A percentile compares a stretch with the other conserved stretches of the same genome.
Evolutionary conservation across 352 stramenopile species (phyloP).

Genomic region (Globisporangium polare): DNA sequence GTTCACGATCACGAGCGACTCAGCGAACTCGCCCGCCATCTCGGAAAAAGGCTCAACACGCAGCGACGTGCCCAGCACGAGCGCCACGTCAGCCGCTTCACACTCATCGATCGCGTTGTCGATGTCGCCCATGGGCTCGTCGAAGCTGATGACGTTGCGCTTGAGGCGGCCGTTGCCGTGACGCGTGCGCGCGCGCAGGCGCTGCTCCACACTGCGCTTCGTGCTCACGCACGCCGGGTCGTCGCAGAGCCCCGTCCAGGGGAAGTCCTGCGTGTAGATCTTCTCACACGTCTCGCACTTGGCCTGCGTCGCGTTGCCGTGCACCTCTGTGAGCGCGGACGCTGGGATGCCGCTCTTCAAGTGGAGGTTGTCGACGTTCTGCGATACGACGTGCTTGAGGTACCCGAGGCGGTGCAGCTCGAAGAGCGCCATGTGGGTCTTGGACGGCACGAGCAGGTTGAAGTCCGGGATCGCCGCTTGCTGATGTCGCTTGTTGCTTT

Average conservation of each 20-base stretch:
- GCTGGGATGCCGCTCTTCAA: slow-evolving; percentile 72
- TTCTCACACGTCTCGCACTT: slow-evolving; percentile 87
- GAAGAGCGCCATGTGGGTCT: slow-evolving; percentile 77
- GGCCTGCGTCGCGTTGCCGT: slow-evolving; percentile 78
- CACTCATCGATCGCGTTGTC: slow-evolving; percentile 77
- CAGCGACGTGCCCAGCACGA: slow-evolving; percentile 76
- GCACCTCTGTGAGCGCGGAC: slow-evolving; percentile 60
- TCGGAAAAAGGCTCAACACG: slow-evolving; percentile 77
- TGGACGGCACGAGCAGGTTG: slow-evolving; percentile 60
- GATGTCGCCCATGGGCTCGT: slow-evolving; percentile 77
- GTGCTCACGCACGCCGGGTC: slow-evolving; percentile 58
- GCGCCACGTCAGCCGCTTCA: slow-evolving; percentile 65
- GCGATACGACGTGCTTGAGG: slow-evolving; percentile 76
- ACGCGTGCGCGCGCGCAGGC: slow-evolving; percentile 58
- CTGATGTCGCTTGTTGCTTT: slow-evolving; percentile 8
- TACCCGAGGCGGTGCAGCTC: slow-evolving; percentile 72
- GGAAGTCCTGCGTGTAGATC: slow-evolving; percentile 72
- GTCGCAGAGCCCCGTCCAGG: slow-evolving; percentile 64
- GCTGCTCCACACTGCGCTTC: slow-evolving; percentile 56
- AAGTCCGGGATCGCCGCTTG: slow-evolving; percentile 48
- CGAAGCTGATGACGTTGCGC: slow-evolving; percentile 77
- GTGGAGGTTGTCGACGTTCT: slow-evolving; percentile 86
- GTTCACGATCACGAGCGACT: slow-evolving; percentile 74
- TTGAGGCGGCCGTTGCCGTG: slow-evolving; percentile 74
- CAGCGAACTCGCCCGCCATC: slow-evolving; percentile 75